These are phyloP conservation scores for Spencermartinsiella ligniputridi DNA, from an alignment of 1,139 yeast genomes.

Conservation along the genomic window DNA sequence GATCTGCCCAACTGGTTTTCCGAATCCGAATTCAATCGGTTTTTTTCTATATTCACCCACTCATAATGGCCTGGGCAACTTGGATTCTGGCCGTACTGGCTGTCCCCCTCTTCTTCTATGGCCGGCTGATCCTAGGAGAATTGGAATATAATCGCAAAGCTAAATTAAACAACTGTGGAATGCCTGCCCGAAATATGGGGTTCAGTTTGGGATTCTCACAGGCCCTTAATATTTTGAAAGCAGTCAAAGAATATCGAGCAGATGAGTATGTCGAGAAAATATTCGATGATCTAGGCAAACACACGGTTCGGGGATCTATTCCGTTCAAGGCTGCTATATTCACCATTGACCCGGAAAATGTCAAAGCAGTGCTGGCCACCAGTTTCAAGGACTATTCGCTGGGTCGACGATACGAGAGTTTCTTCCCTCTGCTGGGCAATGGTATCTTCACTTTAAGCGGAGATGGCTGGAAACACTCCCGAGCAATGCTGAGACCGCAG, in stretches of 20 bases:
- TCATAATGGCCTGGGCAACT: not conserved
- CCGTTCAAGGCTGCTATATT: slow-evolving; percentile 11
- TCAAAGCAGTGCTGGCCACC: slow-evolving; percentile 34
- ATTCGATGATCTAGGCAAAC: not conserved
- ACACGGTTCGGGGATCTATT: not conserved
- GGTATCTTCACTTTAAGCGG: slow-evolving; percentile 58
- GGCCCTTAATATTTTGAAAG: slow-evolving; percentile 2
- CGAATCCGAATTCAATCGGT: too few species aligned
- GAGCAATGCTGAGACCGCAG: slow-evolving; percentile 57
- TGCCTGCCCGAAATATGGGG: not conserved
- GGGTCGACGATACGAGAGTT: slow-evolving; percentile 43
- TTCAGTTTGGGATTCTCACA: not conserved
- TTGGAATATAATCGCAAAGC: not conserved
- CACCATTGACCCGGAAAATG: slow-evolving; percentile 46
- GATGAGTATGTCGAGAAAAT: slow-evolving; percentile 5
- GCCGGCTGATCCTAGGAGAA: not conserved
- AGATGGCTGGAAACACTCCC: slow-evolving; percentile 53
- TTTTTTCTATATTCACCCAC: too few species aligned
- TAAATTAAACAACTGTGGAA: not conserved
- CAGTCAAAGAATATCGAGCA: slow-evolving; percentile 7
- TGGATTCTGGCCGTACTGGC: not conserved
- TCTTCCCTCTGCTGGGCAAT: slow-evolving; percentile 48
- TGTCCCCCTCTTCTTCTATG: not conserved
- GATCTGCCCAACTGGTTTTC: too few species aligned
- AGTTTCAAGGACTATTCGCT: slow-evolving; percentile 49